Base-by-base conservation (phyloP, 306 rosid genomes). In the Lathyrus oleraceus region DNA sequence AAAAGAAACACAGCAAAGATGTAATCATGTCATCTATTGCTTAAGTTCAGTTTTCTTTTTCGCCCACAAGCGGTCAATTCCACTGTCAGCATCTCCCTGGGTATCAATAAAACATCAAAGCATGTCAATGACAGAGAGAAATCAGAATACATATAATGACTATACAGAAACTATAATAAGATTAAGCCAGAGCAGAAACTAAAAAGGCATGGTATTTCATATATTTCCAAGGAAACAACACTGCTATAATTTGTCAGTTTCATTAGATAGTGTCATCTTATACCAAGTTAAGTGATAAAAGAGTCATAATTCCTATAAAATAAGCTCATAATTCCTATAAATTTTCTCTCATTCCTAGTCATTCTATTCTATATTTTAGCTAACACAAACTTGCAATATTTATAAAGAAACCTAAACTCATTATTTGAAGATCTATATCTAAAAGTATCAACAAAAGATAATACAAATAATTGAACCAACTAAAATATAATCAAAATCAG, bases 31-130 rank as follows among this genome's bases (percentile, higher is more conserved):
- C 27, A 8, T 52, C 79, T 83, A 87, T 48, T 83, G 88, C 44
- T 79, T 79, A 9, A 25, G 57, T 71, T 85, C 89, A 1, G 2
- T 72, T 58, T 77, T 87, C 82, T 87, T 87, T 64, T 83, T 87
- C 71, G 65, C 81, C 89, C 86, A 87, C 47, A 83, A 64, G 15
- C 93, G 79, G 44, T 87, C 93, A 17, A 85, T 28, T 12, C 81
- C 93, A 65, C 92, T 79, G 73, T 87, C 92, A 0, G 86, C 92
- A 69, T 87, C 92, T 4, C 87, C 87, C 83, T 84, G 20, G 19
- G 8, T 1, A 59, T 15, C 20, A 59, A 9, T 30, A 13, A 16
- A 57, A 57, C 14, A 20, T 44, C 27, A 8, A 17, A 5, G 40
- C 20, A 5, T 14, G 9, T 42, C 45, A 15, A 17, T 3, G 3